Conservation (phyloP, 371 early-diverging fungal genomes). For the Mortierella sp. region DNA sequence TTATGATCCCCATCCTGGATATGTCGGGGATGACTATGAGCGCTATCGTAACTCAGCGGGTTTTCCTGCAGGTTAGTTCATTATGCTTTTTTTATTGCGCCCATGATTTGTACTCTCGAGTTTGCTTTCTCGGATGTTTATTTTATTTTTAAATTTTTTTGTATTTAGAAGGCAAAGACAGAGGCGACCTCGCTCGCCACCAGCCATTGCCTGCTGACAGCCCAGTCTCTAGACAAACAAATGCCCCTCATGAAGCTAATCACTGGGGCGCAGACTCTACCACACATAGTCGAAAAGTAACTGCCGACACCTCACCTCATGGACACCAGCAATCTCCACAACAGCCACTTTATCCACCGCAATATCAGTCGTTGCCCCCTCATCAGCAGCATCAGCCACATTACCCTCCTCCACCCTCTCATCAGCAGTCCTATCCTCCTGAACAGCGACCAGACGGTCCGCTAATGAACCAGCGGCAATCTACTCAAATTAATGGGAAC, state of each 20-base stretch:
- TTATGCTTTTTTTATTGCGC: not conserved
- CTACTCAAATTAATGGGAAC: slow-evolving; percentile 1
- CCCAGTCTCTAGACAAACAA: not conserved
- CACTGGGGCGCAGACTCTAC: slow-evolving; percentile 9
- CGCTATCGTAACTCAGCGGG: slow-evolving; percentile 3
- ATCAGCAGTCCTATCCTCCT: not conserved
- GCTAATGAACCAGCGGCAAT: not conserved
- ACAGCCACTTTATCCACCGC: not conserved
- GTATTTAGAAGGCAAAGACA: slow-evolving; percentile 3
- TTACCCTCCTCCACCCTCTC: not conserved
- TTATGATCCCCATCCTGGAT: slow-evolving; percentile 2
- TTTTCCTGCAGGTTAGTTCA: slow-evolving; percentile 5
- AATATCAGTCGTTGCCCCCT: slow-evolving; percentile 3
- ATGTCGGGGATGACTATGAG: slow-evolving; percentile 6
- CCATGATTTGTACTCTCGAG: not conserved
- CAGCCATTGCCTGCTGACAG: not conserved
- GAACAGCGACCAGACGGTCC: slow-evolving; percentile 3
- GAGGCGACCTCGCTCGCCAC: not conserved
- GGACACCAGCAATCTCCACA: slow-evolving; percentile 3
- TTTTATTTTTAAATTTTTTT: not conserved
- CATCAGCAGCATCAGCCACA: slow-evolving; percentile 15
- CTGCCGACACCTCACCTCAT: slow-evolving; percentile 4
- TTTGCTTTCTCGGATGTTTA: not conserved
- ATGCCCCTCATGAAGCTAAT: not conserved
- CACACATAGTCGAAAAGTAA: slow-evolving; percentile 1